Evolutionary conservation across 805 yeast species (phyloP).

Genomic region (Clavispora vitiphila): DNA sequence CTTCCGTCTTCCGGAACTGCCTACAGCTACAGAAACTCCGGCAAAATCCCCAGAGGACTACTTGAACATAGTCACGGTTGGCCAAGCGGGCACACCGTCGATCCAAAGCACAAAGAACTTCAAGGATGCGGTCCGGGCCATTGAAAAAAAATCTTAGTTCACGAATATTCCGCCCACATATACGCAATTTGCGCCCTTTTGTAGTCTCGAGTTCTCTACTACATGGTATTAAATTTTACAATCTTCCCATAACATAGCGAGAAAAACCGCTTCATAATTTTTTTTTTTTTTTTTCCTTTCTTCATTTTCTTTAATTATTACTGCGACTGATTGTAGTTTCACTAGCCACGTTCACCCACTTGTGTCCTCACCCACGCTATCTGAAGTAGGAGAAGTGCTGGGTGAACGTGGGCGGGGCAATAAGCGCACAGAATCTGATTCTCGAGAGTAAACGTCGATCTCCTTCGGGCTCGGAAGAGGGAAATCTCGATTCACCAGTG

Average conservation of each 20-base stretch:
- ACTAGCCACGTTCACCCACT: too few species aligned
- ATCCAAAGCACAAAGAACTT: conserved; percentile 44
- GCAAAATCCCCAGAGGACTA: conserved; percentile 23
- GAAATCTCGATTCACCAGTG: conserved; percentile 13
- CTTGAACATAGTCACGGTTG: conserved; percentile 43
- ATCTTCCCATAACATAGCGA: too few species aligned
- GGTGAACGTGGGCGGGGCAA: conserved; percentile 7
- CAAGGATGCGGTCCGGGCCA: conserved; percentile 21
- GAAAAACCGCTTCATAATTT: too few species aligned
- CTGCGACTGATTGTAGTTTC: too few species aligned
- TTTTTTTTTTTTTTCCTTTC: too few species aligned
- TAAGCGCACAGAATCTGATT: conserved; percentile 11
- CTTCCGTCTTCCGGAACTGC: conserved; percentile 2
- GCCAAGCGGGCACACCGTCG: conserved; percentile 33
- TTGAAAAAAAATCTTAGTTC: not conserved
- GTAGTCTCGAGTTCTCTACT: too few species aligned
- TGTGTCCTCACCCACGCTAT: too few species aligned
- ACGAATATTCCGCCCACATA: not conserved
- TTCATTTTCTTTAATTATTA: too few species aligned
- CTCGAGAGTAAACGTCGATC: conserved; percentile 14
- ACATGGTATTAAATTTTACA: too few species aligned
- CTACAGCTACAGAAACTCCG: conserved; percentile 6
- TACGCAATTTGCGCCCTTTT: not conserved
- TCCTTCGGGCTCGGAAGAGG: conserved; percentile 16
- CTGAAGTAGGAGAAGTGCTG: too few species aligned